Evolutionary conservation across 2,329 filamentous ascomycete species (phyloP).

Genomic region (Cladosporium sp.): DNA sequence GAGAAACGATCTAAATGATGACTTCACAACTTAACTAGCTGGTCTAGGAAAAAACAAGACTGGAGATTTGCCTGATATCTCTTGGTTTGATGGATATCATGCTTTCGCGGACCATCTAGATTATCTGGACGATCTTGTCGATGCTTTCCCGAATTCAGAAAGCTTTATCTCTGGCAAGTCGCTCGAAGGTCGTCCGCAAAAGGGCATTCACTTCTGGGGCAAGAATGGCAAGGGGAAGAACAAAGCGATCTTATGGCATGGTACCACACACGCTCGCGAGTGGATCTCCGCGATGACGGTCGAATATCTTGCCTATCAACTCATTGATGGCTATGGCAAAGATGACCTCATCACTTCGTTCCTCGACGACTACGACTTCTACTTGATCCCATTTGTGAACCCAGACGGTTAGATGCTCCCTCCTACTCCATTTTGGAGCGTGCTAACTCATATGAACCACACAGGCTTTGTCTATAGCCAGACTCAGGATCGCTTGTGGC

Average conservation of each 20-base stretch:
- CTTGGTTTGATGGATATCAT: slow-evolving; percentile 30
- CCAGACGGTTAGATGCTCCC: slow-evolving; percentile 26
- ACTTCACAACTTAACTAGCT: not conserved
- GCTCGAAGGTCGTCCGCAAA: slow-evolving; percentile 28
- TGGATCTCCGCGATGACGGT: slow-evolving; percentile 32
- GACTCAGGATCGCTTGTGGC: slow-evolving; percentile 59
- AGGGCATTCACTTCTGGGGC: slow-evolving; percentile 29
- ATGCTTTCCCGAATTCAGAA: slow-evolving; percentile 28
- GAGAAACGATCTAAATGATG: not conserved
- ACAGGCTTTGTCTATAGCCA: slow-evolving; percentile 58
- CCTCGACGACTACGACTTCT: slow-evolving; percentile 28
- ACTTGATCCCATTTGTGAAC: slow-evolving; percentile 30
- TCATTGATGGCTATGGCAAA: slow-evolving; percentile 27
- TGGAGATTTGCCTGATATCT: slow-evolving; percentile 21
- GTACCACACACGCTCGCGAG: slow-evolving; percentile 27
- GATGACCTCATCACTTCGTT: slow-evolving; percentile 21
- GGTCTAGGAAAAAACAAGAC: slow-evolving; percentile 15
- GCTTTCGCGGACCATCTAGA: slow-evolving; percentile 28
- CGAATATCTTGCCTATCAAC: slow-evolving; percentile 29
- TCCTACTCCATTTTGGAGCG: too few species aligned
- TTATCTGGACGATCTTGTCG: slow-evolving; percentile 27
- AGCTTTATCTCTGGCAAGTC: slow-evolving; percentile 26
- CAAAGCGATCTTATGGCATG: slow-evolving; percentile 28
- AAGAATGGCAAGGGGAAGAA: slow-evolving; percentile 24
- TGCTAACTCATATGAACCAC: not conserved